Base-by-base conservation (phyloP, 2,329 filamentous ascomycete genomes). In the Triangularia verruculosa region DNA sequence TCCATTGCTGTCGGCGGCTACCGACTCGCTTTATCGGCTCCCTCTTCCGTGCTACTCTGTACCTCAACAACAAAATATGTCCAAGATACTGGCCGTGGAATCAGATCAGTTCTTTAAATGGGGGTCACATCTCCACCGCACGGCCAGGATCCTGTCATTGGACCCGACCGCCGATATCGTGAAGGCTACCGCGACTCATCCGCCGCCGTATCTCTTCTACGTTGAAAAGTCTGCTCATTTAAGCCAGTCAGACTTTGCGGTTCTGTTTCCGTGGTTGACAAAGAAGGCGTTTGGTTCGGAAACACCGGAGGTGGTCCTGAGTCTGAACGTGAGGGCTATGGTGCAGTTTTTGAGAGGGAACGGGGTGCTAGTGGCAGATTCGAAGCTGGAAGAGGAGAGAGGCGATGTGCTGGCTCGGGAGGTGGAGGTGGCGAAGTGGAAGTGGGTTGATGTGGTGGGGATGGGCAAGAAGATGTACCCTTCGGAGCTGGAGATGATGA, bases 71-170 rank as follows among this genome's bases (percentile, higher is more conserved):
- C 34, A 27, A 27, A 15, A 27, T 3, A 30, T 15, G n/a, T 51
- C 34, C 12, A 87, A 82, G 1, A 75, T 93, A 0, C 79, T 96
- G 0, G 87, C 89, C 0, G 81, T 96, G 56, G 86, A 92, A 66
- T 92, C 89, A 0, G 87, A 92, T 70, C 85, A 87, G 32, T 96
- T 96, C 74, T 89, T 83, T 78, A 90, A 91, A 65, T 96, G 92
- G 91, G 81, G 79, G 0, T 84, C 88, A 51, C 90, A 96, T 70
- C 80, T 93, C 11, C 82, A 88, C 69, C 79, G 86, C 61, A 92
- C 88, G 51, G 89, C 89, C 58, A 84, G 84, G 5, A 76, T 88
- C 1, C 76, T 95, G 2, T 88, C 88, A 0, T 82, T 85, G 0
- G 0, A 58, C 22, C n/a, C 32, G 6, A 22, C 13, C 5, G 34